phyloP scores from a whole-genome alignment of 140 eudicot species.

The Bidens hawaiensis region DNA sequence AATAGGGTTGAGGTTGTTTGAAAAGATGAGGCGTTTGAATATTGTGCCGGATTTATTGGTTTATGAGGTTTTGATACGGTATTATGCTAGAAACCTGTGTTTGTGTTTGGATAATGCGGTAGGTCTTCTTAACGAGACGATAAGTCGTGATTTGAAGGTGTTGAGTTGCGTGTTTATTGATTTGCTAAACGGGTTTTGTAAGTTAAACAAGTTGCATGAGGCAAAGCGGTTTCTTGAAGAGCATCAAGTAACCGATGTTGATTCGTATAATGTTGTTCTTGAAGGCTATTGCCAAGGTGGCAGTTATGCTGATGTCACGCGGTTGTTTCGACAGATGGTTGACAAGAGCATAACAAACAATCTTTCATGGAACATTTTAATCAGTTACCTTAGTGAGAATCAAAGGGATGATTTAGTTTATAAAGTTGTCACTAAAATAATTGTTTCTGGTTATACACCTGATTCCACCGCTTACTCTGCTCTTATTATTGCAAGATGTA shows the following conservation, averaged over 20 bases:
- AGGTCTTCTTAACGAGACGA: constrained; percentile 49
- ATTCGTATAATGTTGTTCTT: constrained; percentile 48
- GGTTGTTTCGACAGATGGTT: constrained; percentile 50
- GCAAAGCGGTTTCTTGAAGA: constrained; percentile 51
- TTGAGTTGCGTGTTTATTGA: constrained; percentile 36
- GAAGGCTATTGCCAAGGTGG: constrained; percentile 36
- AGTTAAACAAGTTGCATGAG: constrained; percentile 31
- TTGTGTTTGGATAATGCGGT: constrained; percentile 44
- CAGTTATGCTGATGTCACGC: constrained; percentile 29
- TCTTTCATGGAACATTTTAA: constrained; percentile 59
- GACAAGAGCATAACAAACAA: constrained; percentile 32
- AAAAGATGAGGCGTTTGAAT: constrained; percentile 51
- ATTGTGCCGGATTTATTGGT: constrained; percentile 45
- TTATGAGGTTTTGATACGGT: constrained; percentile 44
- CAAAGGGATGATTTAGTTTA: constrained; percentile 24
- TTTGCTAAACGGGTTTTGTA: constrained; percentile 53
- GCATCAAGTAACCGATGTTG: constrained; percentile 27
- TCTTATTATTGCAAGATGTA: constrained; percentile 57
- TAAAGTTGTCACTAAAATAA: constrained; percentile 54
- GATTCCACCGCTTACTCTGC: constrained; percentile 61
- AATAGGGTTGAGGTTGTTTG: constrained; percentile 41
- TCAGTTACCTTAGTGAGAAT: constrained; percentile 42
- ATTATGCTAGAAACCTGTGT: constrained; percentile 39
- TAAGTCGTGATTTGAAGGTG: constrained; percentile 31
- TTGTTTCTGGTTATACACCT: constrained; percentile 46